A percentile compares a stretch with the other conserved stretches of the same genome.
Conservation (phyloP, 2,329 filamentous ascomycete genomes). For the Lithohypha guttulata region DNA sequence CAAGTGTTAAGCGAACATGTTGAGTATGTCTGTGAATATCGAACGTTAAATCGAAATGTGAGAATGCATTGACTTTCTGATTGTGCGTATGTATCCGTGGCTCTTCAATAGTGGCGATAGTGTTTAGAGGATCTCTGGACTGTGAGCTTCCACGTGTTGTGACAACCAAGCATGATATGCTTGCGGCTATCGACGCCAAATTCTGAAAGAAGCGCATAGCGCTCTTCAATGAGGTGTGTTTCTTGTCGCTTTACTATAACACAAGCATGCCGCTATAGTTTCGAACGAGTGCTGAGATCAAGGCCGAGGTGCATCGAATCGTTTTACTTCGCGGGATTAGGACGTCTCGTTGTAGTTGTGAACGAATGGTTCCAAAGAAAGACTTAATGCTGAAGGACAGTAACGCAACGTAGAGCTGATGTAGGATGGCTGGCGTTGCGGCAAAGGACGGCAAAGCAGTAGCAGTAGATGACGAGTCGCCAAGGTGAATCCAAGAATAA, state of each 20-base stretch:
- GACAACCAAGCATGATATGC: conserved; percentile 11
- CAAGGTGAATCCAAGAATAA: too few species aligned
- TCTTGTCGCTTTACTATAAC: conserved; percentile 2
- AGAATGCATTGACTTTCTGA: conserved; percentile 67
- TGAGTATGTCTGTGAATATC: conserved; percentile 56
- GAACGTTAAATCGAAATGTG: conserved; percentile 78
- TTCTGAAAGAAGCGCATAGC: conserved; percentile 20
- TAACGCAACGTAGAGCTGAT: too few species aligned
- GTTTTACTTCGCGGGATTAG: background rate
- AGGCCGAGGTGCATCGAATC: background rate
- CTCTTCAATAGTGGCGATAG: conserved; percentile 62
- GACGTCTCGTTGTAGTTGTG: background rate
- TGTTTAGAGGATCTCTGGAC: conserved; percentile 64
- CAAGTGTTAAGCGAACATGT: conserved; percentile 65
- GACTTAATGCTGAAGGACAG: too few species aligned
- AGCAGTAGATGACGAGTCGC: conserved; percentile 1
- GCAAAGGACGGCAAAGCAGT: background rate
- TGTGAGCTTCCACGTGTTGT: conserved; percentile 50
- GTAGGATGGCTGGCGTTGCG: background rate
- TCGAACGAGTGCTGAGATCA: background rate
- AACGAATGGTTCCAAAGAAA: too few species aligned
- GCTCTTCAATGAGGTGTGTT: conserved; percentile 4
- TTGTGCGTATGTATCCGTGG: conserved; percentile 67
- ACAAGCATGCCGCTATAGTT: background rate
- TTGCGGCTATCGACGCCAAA: conserved; percentile 12